Conservation (phyloP, 140 eudicot species). For the Stevia rebaudiana region DNA sequence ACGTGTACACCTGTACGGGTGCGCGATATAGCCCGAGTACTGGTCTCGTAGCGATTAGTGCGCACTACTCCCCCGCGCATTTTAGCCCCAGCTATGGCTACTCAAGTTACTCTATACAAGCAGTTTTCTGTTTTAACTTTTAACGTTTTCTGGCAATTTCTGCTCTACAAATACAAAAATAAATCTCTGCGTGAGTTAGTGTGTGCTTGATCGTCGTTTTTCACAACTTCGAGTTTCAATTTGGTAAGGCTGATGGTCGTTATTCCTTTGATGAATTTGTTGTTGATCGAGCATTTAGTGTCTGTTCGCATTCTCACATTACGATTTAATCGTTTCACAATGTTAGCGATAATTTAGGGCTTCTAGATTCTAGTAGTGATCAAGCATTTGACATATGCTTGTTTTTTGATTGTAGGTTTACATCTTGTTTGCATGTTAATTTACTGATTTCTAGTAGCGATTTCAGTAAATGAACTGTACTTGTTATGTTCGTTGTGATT, state of each 20-base stretch:
- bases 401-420: not conserved
- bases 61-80: slow-evolving; percentile 10
- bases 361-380: not conserved
- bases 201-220: not conserved
- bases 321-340: not conserved
- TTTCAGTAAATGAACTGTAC: not conserved
- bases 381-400: not conserved
- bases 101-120: not conserved
- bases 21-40: not conserved
- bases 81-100: slow-evolving; percentile 5
- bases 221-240: not conserved
- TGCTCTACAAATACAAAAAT: not conserved
- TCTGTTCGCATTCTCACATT: not conserved
- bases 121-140: not conserved
- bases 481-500: not conserved
- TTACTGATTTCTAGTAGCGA: not conserved
- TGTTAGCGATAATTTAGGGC: slow-evolving; percentile 9
- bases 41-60: not conserved
- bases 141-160: not conserved
- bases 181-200: not conserved
- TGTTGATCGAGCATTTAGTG: not conserved
- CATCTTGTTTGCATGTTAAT: not conserved
- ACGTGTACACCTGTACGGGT: slow-evolving; percentile 6
- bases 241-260: slow-evolving; percentile 9
- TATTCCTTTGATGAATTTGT: not conserved